Evolutionary conservation across 2,329 filamentous ascomycete species (phyloP).

Genomic region (Aspergillus cejpii): DNA sequence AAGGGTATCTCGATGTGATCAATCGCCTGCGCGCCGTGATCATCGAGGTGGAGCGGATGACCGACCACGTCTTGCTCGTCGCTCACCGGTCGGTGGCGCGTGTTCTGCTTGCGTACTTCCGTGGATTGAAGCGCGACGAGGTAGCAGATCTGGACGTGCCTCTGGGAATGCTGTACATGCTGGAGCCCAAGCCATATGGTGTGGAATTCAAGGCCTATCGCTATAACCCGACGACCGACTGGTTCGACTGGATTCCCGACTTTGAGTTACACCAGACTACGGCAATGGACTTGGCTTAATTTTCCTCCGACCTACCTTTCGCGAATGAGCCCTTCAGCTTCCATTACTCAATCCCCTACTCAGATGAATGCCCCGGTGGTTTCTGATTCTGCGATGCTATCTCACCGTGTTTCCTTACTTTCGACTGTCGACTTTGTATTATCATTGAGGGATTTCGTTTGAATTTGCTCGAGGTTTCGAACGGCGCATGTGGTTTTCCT

Average conservation of each 20-base stretch:
- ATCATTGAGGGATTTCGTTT: neutral
- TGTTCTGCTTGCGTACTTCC: slow-evolving; percentile 93
- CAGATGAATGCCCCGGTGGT: neutral
- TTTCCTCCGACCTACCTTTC: neutral
- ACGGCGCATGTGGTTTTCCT: neutral
- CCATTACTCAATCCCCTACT: neutral
- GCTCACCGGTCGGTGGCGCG: slow-evolving; percentile 88
- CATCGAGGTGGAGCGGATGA: slow-evolving; percentile 93
- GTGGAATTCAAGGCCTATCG: slow-evolving; percentile 94
- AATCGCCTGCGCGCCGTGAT: slow-evolving; percentile 93
- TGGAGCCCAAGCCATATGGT: slow-evolving; percentile 96
- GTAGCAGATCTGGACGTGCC: slow-evolving; percentile 94
- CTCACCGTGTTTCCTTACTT: neutral
- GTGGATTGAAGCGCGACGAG: slow-evolving; percentile 80
- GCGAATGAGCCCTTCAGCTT: neutral
- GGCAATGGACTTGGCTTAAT: slow-evolving; percentile 9
- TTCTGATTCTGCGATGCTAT: neutral
- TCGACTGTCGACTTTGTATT: neutral
- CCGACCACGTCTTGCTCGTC: slow-evolving; percentile 86
- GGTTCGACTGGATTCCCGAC: slow-evolving; percentile 79
- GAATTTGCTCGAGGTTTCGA: neutral
- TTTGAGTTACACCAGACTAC: slow-evolving; percentile 60
- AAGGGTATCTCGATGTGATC: slow-evolving; percentile 95
- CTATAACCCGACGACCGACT: slow-evolving; percentile 69
- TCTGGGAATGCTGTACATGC: slow-evolving; percentile 84